Conservation (phyloP, 805 yeast species). For the Wickerhamiella parazyma region DNA sequence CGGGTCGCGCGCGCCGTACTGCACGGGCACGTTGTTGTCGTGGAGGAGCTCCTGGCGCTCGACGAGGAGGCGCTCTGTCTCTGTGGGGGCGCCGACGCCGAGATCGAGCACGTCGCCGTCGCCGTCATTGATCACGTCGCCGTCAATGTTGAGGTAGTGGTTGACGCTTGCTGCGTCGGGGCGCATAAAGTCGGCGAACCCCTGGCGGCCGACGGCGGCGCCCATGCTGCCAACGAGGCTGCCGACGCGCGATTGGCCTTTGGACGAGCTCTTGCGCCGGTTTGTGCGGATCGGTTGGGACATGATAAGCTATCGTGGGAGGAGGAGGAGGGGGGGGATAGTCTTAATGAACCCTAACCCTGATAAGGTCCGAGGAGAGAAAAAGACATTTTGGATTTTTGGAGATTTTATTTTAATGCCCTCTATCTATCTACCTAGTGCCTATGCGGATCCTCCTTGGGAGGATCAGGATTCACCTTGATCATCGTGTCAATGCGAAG, state of each 20-base stretch:
- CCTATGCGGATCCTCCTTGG: constrained; percentile 71
- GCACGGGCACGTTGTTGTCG: constrained; percentile 14
- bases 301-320: not conserved
- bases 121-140: constrained; percentile 13
- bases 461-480: constrained; percentile 86
- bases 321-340: too few relatives aligned
- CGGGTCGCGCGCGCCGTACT: not conserved
- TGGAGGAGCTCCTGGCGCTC: constrained; percentile 23
- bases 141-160: constrained; percentile 6
- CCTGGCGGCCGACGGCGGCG: constrained; percentile 21
- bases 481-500: constrained; percentile 97
- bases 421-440: constrained; percentile 34
- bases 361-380: too few relatives aligned
- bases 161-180: constrained; percentile 3
- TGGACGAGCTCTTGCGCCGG: constrained; percentile 1
- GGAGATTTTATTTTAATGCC: too few relatives aligned
- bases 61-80: constrained; percentile 19
- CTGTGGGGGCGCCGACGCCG: constrained; percentile 21
- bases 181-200: constrained; percentile 16
- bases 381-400: too few relatives aligned
- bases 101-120: constrained; percentile 20
- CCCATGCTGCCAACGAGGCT: constrained; percentile 11
- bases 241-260: constrained; percentile 2
- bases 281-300: not conserved
- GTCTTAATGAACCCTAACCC: too few relatives aligned